Conservation (phyloP, 2,329 filamentous ascomycete genomes). For the Trichoderma aggressivum region DNA sequence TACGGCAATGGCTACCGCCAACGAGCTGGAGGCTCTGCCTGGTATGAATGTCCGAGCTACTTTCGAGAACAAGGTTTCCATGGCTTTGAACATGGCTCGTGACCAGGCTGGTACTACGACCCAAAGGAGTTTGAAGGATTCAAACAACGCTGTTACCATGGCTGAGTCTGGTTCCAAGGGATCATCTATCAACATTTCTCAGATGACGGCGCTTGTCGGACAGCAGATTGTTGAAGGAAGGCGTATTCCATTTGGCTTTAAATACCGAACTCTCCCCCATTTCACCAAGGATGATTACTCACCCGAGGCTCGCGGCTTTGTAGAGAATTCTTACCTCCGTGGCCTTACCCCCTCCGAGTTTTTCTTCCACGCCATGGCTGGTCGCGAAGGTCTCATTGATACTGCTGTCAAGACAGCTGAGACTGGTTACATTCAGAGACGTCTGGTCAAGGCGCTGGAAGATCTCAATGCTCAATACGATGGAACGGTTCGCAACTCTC, state of each 20-base stretch:
- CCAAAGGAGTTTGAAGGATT: conserved; percentile 86
- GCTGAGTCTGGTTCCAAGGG: conserved; percentile 96
- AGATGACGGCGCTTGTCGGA: conserved; percentile 97
- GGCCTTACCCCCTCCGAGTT: conserved; percentile 94
- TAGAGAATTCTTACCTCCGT: conserved; percentile 97
- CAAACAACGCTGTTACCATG: conserved; percentile 97
- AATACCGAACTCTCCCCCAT: conserved; percentile 93
- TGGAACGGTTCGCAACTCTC: conserved; percentile 92
- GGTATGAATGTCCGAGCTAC: conserved; percentile 99
- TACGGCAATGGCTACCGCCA: conserved; percentile 75
- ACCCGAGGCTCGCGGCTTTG: conserved; percentile 92
- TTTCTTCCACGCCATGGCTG: conserved; percentile 99
- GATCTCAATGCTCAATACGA: conserved; percentile 98
- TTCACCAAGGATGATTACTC: conserved; percentile 99
- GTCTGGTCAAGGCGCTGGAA: conserved; percentile 95
- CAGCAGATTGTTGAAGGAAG: conserved; percentile 98
- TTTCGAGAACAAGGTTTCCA: conserved; percentile 95
- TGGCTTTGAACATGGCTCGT: conserved; percentile 90
- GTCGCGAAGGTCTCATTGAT: conserved; percentile 99
- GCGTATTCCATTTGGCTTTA: conserved; percentile 98
- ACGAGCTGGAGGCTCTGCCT: conserved; percentile 84
- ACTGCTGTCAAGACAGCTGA: conserved; percentile 99
- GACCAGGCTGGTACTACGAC: conserved; percentile 93
- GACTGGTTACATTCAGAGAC: conserved; percentile 97
- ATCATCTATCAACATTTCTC: conserved; percentile 98